Evolutionary conservation across 257 asterid species (phyloP), one percentile per base, ranked within the genome.

Genomic region (Scutellaria baicalensis): DNA sequence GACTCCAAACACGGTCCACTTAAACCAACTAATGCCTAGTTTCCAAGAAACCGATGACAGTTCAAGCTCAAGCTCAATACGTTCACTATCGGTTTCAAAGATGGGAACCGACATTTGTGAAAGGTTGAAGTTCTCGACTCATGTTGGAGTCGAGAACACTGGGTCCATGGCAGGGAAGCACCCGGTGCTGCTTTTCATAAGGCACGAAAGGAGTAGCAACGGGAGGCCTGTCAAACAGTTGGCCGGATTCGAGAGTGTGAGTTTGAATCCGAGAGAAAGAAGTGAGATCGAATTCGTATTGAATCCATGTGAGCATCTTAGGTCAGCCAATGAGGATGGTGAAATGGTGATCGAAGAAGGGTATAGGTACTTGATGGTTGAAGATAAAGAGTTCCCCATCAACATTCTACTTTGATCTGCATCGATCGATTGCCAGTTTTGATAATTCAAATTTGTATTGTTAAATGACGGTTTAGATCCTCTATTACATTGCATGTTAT

Each of bases 291-390:
- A 78, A 50, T 91, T 86, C 66, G 70, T 73, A 10, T 57, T 91
- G 80, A 78, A 74, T 72, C 96, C 96, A 8, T 92, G 97, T 59
- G 81, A 89, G 76, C 95, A 89, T 78, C 81, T 92, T 18, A 81
- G 90, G 77, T 73, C 69, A 21, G 90, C 92, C 0, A 78, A 77
- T 68, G 82, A 84, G 68, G 93, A 92, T 40, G 96, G 97, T 18
- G 54, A 74, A 31, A 79, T 87, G 95, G 83, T 89, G 39, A 82
- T 92, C 17, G 92, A 92, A 74, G 88, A 78, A 59, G 95, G 96
- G 5, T 83, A 84, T 35, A 77, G 79, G 38, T 71, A 65, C 69
- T 66, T 89, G 54, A 62, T 84, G 49, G 87, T 87, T 8, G 94
- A 78, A 59, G 89, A 84, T 60, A 83, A 66, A 58, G 94, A 86